Evolutionary conservation across 169 alveolate genomes (phyloP), one percentile per base, ranked within the genome.

Genomic region (Cyclospora cayetanensis): DNA sequence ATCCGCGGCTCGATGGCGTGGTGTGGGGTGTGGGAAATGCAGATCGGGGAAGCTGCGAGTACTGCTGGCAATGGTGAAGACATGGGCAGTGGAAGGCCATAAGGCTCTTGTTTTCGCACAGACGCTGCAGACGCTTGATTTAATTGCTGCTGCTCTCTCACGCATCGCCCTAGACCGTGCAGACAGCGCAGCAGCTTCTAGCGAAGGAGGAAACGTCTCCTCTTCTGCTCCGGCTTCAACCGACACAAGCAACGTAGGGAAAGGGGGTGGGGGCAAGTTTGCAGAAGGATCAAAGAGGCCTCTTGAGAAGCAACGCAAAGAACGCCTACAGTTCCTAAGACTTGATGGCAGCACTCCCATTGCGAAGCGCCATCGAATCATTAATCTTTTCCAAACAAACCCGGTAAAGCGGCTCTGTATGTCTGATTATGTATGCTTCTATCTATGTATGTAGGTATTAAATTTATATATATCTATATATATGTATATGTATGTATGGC

Each of bases 121-220:
- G 88, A 94, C 95, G 0, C 87, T 94, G 34, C 95, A 92, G 22
- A 92, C 90, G 94, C 90, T 94, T 70, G 94, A 94, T 53, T 70
- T 94, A 11, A 15, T 94, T 29, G n/a, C n/a, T n/a, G n/a, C n/a
- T n/a, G n/a, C n/a, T n/a, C n/a, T n/a, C n/a, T n/a, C n/a, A n/a
- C n/a, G n/a, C n/a, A n/a, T n/a, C n/a, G n/a, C n/a, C n/a, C n/a
- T n/a, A n/a, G n/a, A n/a, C n/a, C n/a, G n/a, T n/a, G n/a, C n/a
- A n/a, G n/a, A n/a, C n/a, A n/a, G n/a, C n/a, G n/a, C n/a, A n/a
- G n/a, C n/a, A n/a, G n/a, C n/a, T n/a, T n/a, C n/a, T n/a, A n/a
- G n/a, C n/a, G n/a, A n/a, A n/a, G n/a, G n/a, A n/a, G n/a, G n/a
- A n/a, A 1, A 11, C 74, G 74, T 15, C 74, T 60, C 11, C 74